Evolutionary conservation across 2,329 filamentous ascomycete genomes (phyloP).

Genomic region (Phialophora macrospora): DNA sequence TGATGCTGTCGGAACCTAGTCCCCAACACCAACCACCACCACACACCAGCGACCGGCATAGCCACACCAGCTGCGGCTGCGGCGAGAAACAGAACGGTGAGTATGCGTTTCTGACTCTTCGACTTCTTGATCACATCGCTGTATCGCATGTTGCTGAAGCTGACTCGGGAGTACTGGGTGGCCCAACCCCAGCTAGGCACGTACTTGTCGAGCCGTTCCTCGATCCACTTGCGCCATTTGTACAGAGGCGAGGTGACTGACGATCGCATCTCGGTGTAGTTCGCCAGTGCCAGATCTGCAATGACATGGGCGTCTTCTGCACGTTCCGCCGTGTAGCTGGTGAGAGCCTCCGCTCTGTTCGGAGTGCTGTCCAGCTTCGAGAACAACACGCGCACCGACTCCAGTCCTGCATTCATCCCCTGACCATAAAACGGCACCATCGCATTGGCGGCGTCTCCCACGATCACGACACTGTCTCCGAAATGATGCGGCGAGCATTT

Average conservation of each 20-base stretch:
- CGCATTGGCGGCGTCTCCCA: constrained; percentile 94
- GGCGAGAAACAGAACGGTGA: constrained; percentile 44
- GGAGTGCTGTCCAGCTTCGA: constrained; percentile 70
- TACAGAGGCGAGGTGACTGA: constrained; percentile 81
- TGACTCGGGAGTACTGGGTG: constrained; percentile 90
- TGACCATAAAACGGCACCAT: constrained; percentile 99
- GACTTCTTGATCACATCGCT: constrained; percentile 76
- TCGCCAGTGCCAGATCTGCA: constrained; percentile 86
- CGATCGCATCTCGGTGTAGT: constrained; percentile 92
- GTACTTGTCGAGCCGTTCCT: constrained; percentile 79
- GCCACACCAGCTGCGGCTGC: constrained; percentile 13
- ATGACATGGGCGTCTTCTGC: constrained; percentile 83
- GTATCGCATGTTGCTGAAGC: constrained; percentile 92
- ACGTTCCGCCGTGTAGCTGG: constrained; percentile 75
- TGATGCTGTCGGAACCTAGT: constrained; percentile 6
- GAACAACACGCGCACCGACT: constrained; percentile 90
- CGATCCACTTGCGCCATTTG: constrained; percentile 78
- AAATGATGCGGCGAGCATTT: constrained; percentile 91
- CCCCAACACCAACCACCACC: constrained; percentile 17
- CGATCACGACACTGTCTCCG: constrained; percentile 74
- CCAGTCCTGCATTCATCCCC: constrained; percentile 94
- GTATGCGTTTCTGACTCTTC: constrained; percentile 68
- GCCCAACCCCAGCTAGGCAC: constrained; percentile 81
- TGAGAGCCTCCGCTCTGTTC: constrained; percentile 59
- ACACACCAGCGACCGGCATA: constrained; percentile 18